phyloP scores from a whole-genome alignment of 2,329 filamentous ascomycete genomes.

The Aspergillus sclerotialis region DNA sequence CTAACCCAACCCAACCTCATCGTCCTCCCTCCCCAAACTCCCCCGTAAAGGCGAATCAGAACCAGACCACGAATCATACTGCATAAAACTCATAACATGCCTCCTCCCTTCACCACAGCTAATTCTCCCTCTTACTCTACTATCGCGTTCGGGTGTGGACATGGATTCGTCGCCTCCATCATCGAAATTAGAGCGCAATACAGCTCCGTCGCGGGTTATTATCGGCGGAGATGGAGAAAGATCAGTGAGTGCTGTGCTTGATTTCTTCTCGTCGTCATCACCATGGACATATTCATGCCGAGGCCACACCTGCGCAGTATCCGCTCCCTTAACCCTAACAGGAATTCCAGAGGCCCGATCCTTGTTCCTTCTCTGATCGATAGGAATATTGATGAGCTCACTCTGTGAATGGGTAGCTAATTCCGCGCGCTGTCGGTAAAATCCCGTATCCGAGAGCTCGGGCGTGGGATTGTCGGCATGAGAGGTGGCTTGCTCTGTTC shows the following conservation, averaged over 20 bases:
- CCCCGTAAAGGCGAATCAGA: too few species aligned
- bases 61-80: slow-evolving; percentile 12
- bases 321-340: too few species aligned
- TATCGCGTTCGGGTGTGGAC: slow-evolving; percentile 1
- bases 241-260: background rate
- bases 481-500: background rate
- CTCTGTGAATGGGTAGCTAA: slow-evolving; percentile 15
- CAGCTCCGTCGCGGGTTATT: slow-evolving; percentile 19
- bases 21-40: background rate
- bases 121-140: slow-evolving; percentile 3
- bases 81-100: slow-evolving; percentile 24
- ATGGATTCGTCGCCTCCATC: background rate
- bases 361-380: slow-evolving; percentile 5
- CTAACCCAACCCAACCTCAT: background rate
- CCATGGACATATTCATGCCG: too few species aligned
- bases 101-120: background rate
- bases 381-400: slow-evolving; percentile 23
- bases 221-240: slow-evolving; percentile 5
- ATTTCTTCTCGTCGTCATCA: too few species aligned
- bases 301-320: too few species aligned
- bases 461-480: slow-evolving; percentile 5
- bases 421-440: slow-evolving; percentile 19
- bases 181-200: slow-evolving; percentile 21
- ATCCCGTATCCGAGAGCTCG: slow-evolving; percentile 23
- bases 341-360: background rate